Evolutionary conservation across 163 green algal genomes (phyloP).

Genomic region (Chlamydomonas reinhardtii): DNA sequence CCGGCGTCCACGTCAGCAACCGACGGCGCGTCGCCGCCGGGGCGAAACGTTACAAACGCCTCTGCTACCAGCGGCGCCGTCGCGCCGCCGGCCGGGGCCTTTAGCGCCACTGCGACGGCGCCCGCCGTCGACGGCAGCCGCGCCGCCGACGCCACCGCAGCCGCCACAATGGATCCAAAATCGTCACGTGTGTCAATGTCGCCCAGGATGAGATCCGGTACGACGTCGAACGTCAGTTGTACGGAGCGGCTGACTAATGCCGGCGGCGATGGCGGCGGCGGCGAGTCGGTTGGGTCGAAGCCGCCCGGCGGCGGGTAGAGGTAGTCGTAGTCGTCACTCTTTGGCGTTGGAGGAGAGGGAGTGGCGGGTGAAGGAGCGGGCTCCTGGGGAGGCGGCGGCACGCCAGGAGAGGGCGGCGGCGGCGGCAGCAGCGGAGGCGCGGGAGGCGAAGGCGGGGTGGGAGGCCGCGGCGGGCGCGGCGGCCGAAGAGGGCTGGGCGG

Average conservation of each 20-base stretch:
- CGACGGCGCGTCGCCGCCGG: background rate
- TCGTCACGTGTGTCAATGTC: background rate
- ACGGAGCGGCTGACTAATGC: background rate
- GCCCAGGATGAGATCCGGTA: background rate
- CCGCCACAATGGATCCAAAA: background rate
- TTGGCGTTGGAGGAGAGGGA: background rate
- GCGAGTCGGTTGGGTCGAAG: too few species aligned
- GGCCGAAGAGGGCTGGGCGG: background rate
- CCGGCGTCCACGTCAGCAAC: background rate
- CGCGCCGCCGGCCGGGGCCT: background rate
- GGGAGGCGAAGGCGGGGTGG: too few species aligned
- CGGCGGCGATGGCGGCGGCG: too few species aligned
- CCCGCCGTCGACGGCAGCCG: too few species aligned
- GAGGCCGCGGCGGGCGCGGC: too few species aligned
- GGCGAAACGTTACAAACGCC: background rate
- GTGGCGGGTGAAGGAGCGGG: background rate
- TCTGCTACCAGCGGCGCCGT: background rate
- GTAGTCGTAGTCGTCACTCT: too few species aligned
- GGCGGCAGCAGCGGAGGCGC: too few species aligned
- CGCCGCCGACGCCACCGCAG: too few species aligned
- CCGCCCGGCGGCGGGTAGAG: too few species aligned
- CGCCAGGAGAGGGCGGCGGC: too few species aligned
- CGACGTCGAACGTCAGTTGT: background rate
- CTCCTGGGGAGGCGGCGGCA: background rate
- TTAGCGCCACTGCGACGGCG: too few species aligned